Conservation (phyloP, 805 yeast genomes). For the Kodamaea sagamina region DNA sequence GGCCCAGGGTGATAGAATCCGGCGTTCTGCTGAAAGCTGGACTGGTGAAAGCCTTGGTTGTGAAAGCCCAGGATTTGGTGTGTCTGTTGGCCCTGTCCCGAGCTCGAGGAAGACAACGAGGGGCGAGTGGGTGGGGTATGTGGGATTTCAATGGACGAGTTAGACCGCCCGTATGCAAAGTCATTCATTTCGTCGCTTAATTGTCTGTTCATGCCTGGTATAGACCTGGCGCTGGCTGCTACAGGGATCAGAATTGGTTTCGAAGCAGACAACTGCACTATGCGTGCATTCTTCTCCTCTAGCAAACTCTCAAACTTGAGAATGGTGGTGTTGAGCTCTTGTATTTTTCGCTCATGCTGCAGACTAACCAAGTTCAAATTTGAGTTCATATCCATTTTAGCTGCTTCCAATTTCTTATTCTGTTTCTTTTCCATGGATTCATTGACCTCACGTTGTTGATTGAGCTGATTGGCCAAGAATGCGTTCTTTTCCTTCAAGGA, state of each 20-base stretch:
- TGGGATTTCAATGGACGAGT: slow-evolving; percentile 6
- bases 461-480: slow-evolving; percentile 21
- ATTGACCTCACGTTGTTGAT: slow-evolving; percentile 14
- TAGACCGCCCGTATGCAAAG: slow-evolving; percentile 4
- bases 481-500: slow-evolving; percentile 24
- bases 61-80: no score
- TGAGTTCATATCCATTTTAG: slow-evolving; percentile 31
- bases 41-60: slow-evolving; percentile 4
- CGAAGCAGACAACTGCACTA: slow-evolving; percentile 38
- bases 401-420: slow-evolving; percentile 25
- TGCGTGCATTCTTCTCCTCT: slow-evolving; percentile 39
- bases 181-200: slow-evolving; percentile 9
- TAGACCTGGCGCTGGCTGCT: background rate
- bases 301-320: slow-evolving; percentile 36
- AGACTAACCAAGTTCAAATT: slow-evolving; percentile 24
- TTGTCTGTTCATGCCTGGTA: slow-evolving; percentile 3
- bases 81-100: background rate
- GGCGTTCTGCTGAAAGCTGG: slow-evolving; percentile 5
- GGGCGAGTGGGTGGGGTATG: slow-evolving; percentile 13
- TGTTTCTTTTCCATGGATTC: slow-evolving; percentile 21
- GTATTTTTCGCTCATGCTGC: slow-evolving; percentile 37
- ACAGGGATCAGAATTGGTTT: slow-evolving; percentile 41
- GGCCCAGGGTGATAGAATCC: background rate
- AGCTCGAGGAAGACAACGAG: slow-evolving; percentile 2
- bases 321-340: slow-evolving; percentile 32